phyloP scores from a whole-genome alignment of 805 yeast genomes.

The Ogataea methylovora region DNA sequence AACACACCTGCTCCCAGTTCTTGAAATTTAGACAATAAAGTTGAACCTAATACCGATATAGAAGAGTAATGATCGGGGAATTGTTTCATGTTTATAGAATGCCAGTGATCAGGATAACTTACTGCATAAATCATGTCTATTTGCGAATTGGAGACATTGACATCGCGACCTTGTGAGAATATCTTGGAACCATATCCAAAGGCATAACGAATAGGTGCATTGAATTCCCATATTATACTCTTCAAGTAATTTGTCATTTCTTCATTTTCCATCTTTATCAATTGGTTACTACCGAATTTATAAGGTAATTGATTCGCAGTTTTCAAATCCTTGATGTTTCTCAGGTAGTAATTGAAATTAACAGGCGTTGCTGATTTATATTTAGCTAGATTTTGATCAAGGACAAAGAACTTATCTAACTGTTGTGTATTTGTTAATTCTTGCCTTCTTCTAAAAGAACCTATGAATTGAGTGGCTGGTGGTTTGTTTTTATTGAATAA shows the following conservation, averaged over 20 bases:
- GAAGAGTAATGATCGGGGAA: slow-evolving; percentile 75
- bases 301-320: slow-evolving; percentile 42
- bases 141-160: slow-evolving; percentile 45
- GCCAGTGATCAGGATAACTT: slow-evolving; percentile 69
- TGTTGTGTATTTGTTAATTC: slow-evolving; percentile 14
- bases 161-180: slow-evolving; percentile 55
- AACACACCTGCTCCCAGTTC: slow-evolving; percentile 84
- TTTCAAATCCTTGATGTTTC: slow-evolving; percentile 22
- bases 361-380: slow-evolving; percentile 22
- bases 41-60: slow-evolving; percentile 51
- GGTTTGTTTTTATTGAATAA: slow-evolving; percentile 22
- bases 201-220: slow-evolving; percentile 69
- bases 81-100: slow-evolving; percentile 57
- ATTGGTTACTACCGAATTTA: slow-evolving; percentile 53
- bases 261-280: slow-evolving; percentile 29
- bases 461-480: slow-evolving; percentile 5
- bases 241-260: slow-evolving; percentile 37
- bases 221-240: slow-evolving; percentile 46
- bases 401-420: slow-evolving; percentile 15
- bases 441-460: slow-evolving; percentile 12
- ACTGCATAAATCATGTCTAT: slow-evolving; percentile 84
- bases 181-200: slow-evolving; percentile 97
- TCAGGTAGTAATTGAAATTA: slow-evolving; percentile 26
- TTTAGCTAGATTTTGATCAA: slow-evolving; percentile 22
- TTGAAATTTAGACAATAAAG: slow-evolving; percentile 50